Percentiles rank a stretch among this genome's conserved stretches.
Evolutionary conservation across 352 stramenopile species (phyloP).

Genomic region (Phytophthora niederhauseri): DNA sequence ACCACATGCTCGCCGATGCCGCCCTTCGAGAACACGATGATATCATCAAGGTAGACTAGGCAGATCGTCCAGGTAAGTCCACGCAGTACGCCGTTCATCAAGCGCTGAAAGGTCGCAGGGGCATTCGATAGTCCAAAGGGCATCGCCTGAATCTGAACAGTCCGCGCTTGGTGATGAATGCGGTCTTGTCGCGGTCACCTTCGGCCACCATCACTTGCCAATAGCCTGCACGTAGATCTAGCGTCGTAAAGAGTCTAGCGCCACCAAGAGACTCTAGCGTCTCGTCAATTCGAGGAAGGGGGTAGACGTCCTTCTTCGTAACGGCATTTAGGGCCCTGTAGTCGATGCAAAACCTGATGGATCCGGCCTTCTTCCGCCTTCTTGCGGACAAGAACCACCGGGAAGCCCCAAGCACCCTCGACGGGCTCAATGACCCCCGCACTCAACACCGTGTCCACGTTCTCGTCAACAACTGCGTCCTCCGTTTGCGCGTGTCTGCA

Average conservation of each 20-base stretch:
- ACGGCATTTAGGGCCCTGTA: background rate
- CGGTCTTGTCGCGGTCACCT: too few relatives aligned
- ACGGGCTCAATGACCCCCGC: background rate
- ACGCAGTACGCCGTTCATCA: too few relatives aligned
- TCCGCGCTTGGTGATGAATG: too few relatives aligned
- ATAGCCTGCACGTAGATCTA: background rate
- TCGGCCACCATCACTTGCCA: too few relatives aligned
- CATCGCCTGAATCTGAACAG: too few relatives aligned
- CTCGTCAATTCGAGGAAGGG: slow-evolving; percentile 9
- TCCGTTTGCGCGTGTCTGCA: background rate
- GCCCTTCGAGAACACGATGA: too few relatives aligned
- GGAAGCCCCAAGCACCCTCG: slow-evolving; percentile 3
- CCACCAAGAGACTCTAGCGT: slow-evolving; percentile 2
- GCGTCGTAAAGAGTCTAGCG: background rate
- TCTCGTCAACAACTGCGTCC: background rate
- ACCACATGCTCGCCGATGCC: too few relatives aligned
- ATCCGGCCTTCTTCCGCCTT: slow-evolving; percentile 14
- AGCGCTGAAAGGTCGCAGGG: too few relatives aligned
- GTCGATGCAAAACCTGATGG: slow-evolving; percentile 4
- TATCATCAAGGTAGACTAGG: too few relatives aligned
- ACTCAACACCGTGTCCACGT: background rate
- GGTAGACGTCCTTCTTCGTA: slow-evolving; percentile 10
- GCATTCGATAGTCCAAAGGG: too few relatives aligned
- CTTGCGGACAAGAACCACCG: slow-evolving; percentile 2
- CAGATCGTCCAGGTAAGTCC: too few relatives aligned